Percentiles rank a stretch among this genome's conserved stretches.
Conservation (phyloP, 2,329 filamentous ascomycete species). For the Myriosclerotinia scirpicola region DNA sequence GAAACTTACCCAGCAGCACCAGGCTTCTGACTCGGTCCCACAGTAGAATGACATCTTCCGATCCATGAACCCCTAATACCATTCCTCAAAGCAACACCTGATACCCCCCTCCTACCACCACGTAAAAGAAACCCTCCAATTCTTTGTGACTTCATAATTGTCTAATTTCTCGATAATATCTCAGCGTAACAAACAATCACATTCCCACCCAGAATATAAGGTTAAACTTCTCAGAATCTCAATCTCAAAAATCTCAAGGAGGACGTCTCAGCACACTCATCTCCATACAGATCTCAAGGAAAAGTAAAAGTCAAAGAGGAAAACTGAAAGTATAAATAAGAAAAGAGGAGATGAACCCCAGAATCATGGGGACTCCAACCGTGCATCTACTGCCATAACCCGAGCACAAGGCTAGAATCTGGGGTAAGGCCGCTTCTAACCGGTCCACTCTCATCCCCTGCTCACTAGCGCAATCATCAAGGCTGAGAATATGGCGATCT, state of each 20-base stretch:
- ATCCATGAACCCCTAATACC: background rate
- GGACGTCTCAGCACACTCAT: background rate
- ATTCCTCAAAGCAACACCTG: background rate
- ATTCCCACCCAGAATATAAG: background rate
- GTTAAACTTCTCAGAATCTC: too few relatives aligned
- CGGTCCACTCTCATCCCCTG: background rate
- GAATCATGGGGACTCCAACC: slow-evolving; percentile 9
- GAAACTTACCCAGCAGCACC: slow-evolving; percentile 34
- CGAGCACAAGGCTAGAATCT: slow-evolving; percentile 18
- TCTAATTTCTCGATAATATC: background rate
- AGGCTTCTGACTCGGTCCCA: slow-evolving; percentile 34
- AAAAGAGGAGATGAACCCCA: background rate
- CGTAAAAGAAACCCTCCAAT: slow-evolving; percentile 19
- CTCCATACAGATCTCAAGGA: background rate
- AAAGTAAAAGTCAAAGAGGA: background rate
- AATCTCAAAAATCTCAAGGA: background rate
- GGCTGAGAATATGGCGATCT: too few relatives aligned
- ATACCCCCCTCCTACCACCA: background rate
- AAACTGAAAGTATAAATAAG: background rate
- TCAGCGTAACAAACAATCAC: background rate
- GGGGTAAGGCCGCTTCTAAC: slow-evolving; percentile 20
- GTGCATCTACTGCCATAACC: background rate
- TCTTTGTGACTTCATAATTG: slow-evolving; percentile 22
- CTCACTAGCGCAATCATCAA: background rate
- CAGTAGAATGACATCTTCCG: slow-evolving; percentile 35